Evolutionary conservation across 2,329 filamentous ascomycete species (phyloP), one percentile per base, ranked within the genome.

Genomic region (Fusarium praegraminearum): DNA sequence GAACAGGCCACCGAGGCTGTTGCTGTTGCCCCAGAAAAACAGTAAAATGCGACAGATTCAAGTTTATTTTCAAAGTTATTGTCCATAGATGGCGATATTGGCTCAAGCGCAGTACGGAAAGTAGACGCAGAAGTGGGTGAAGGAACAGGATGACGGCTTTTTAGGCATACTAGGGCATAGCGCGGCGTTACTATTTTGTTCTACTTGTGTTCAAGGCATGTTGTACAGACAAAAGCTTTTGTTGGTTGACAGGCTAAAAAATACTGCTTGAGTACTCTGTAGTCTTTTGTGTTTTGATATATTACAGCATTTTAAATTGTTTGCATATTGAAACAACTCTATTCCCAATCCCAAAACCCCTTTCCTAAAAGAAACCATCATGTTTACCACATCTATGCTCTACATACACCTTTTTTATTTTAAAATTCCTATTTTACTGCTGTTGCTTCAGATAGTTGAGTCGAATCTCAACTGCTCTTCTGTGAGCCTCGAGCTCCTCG

Each of bases 401-500:
- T 59, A 55, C 54, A 51, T 71, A 53, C 69, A 62, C 69, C 62
- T 33, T 53, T 60, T 52, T 6, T 33, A 30, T 54, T 60, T 59
- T 53, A 33, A 11, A 11, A 13, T 50, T 16, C 26, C 32, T 35
- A 32, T 28, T 65, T 50, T 76, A 77, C 65, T 79, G 72, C 61
- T 79, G 72, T 51, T 71, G 70, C 56, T 81, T 77, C 77, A 86
- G 79, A 76, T 85, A 77, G 66, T 83, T 78, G 52, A 97, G 90
- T 50, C 90, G 89, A 77, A 99, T 96, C 76, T 96, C 90, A 5
- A 97, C 93, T 1, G 97, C 92, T 55, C 95, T 85, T 77, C 93
- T 89, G 83, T 99, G 96, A 55, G 96, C 96, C 79, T 99, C 95
- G 32, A 99, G 84, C 78, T 97, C 93, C 80, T 99, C 96, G 3